Conservation (phyloP, 768 basidiomycete species). For the Baorangia bicolor region DNA sequence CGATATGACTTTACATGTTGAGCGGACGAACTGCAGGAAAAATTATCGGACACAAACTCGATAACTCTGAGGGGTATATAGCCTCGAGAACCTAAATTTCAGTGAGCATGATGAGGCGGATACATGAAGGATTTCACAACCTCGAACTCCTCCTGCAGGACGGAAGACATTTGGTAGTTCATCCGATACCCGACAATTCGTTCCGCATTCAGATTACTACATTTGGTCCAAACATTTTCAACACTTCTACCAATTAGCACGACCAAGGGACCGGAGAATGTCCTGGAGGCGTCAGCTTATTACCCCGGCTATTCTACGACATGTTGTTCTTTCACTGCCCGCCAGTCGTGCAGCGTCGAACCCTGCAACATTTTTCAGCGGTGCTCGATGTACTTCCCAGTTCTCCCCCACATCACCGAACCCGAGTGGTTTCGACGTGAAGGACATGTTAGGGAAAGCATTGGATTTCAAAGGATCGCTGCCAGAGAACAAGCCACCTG, state of each 20-base stretch:
- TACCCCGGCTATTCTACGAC: conserved; percentile 13
- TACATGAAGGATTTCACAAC: conserved; percentile 39
- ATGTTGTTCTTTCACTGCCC: not conserved
- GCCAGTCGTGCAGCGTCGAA: not conserved
- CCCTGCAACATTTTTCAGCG: not conserved
- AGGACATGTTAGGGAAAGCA: conserved; percentile 14
- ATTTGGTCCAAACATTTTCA: conserved; percentile 16
- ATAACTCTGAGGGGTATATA: conserved; percentile 92
- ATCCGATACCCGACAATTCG: conserved; percentile 29
- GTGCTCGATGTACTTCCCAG: conserved; percentile 11
- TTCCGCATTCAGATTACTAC: conserved; percentile 17
- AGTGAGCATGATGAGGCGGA: conserved; percentile 8
- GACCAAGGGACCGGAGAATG: conserved; percentile 17
- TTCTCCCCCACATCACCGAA: conserved; percentile 5
- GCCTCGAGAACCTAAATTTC: conserved; percentile 79
- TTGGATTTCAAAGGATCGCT: conserved; percentile 14
- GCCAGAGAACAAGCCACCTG: conserved; percentile 27
- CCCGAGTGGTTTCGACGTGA: conserved; percentile 4
- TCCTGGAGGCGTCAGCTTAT: conserved; percentile 20
- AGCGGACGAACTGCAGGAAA: conserved; percentile 38
- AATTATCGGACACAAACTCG: conserved; percentile 63
- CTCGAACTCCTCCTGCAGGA: conserved; percentile 88
- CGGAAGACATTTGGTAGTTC: conserved; percentile 49
- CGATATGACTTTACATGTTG: conserved; percentile 72
- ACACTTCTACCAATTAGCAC: not conserved